Conservation (phyloP, 352 stramenopile species). For the Elongisporangium senticosum region DNA sequence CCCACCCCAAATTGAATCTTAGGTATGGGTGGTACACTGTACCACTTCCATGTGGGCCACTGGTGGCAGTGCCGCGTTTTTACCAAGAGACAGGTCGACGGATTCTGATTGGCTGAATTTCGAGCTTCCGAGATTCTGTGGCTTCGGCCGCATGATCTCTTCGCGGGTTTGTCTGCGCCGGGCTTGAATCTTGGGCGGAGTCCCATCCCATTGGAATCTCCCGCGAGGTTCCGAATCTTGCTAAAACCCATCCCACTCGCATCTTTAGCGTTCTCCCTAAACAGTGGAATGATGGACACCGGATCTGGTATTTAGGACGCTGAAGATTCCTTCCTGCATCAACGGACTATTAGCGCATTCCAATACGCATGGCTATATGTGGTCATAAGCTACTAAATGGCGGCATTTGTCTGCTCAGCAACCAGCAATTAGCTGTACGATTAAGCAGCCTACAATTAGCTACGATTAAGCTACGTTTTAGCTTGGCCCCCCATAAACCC, state of each 20-base stretch:
- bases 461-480: background rate
- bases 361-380: background rate
- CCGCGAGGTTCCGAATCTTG: background rate
- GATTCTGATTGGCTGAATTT: constrained; percentile 3
- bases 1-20: background rate
- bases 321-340: background rate
- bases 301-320: background rate
- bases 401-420: background rate
- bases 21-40: background rate
- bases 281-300: background rate
- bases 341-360: background rate
- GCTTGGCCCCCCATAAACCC: background rate
- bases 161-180: background rate
- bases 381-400: background rate
- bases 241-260: background rate
- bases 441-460: background rate
- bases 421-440: background rate
- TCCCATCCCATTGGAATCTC: background rate
- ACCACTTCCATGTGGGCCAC: background rate
- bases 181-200: background rate
- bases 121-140: background rate
- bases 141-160: background rate
- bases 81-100: background rate
- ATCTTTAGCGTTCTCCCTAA: background rate
- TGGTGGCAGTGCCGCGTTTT: background rate